Percentiles rank a stretch among this genome's conserved stretches.
phyloP scores from a whole-genome alignment of 768 basidiomycete species.

The Tephrocybe sp. region DNA sequence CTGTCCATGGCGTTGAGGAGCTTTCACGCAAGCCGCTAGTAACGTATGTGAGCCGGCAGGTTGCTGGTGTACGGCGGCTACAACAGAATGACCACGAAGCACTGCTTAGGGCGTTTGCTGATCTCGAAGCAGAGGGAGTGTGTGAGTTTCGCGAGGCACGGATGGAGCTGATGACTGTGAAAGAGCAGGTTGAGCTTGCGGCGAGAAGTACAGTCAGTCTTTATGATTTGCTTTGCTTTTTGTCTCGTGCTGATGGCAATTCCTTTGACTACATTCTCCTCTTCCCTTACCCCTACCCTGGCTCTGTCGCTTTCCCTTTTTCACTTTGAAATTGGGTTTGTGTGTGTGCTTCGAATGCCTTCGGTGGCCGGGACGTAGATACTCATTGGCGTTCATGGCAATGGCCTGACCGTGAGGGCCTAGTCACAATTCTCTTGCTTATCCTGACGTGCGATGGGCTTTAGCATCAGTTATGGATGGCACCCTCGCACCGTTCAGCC shows the following conservation, averaged over 20 bases:
- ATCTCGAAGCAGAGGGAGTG: constrained; percentile 48
- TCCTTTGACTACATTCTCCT: background rate
- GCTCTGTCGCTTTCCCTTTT: background rate
- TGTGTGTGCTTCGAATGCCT: background rate
- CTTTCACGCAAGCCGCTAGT: constrained; percentile 25
- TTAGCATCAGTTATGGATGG: constrained; percentile 66
- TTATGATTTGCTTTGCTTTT: constrained; percentile 9
- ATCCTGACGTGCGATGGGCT: background rate
- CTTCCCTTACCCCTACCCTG: background rate
- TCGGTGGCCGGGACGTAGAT: constrained; percentile 31
- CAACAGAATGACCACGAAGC: constrained; percentile 44
- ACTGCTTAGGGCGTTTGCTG: constrained; percentile 44
- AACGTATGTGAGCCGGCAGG: constrained; percentile 65
- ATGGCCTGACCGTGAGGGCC: constrained; percentile 53
- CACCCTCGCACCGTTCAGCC: constrained; percentile 55
- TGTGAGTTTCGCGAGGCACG: constrained; percentile 41
- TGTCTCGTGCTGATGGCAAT: constrained; percentile 1
- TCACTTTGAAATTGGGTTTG: background rate
- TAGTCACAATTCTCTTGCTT: constrained; percentile 4
- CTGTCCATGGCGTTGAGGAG: background rate
- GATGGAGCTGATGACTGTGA: constrained; percentile 45
- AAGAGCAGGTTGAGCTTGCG: constrained; percentile 59
- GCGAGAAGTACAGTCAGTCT: constrained; percentile 58
- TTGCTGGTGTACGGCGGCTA: constrained; percentile 34
- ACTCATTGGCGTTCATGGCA: constrained; percentile 65